A percentile compares a stretch with the other conserved stretches of the same genome.
Conservation (phyloP, 768 basidiomycete genomes). For the Cyathus striatus region DNA sequence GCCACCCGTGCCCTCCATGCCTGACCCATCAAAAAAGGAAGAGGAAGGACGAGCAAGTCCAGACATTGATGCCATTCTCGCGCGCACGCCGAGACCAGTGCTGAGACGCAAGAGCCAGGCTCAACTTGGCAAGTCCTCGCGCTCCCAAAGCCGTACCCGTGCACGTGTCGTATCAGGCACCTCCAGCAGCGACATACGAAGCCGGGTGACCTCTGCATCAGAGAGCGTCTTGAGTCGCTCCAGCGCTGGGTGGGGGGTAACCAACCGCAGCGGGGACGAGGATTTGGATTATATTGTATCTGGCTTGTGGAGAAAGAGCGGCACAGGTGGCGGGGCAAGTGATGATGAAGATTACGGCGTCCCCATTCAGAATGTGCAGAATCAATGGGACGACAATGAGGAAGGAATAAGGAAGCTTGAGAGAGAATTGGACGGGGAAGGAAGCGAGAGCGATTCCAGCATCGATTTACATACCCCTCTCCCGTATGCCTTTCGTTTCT, state of each 20-base stretch:
- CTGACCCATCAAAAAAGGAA: neutral
- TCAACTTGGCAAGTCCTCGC: neutral
- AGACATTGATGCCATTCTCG: constrained; percentile 34
- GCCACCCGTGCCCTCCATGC: constrained; percentile 1
- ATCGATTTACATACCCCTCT: constrained; percentile 65
- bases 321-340: constrained; percentile 1
- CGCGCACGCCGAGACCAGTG: constrained; percentile 29
- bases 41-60: constrained; percentile 19
- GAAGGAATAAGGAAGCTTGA: constrained; percentile 12
- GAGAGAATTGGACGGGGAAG: constrained; percentile 11
- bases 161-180: neutral
- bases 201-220: constrained; percentile 6
- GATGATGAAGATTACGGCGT: constrained; percentile 1
- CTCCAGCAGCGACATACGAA: neutral
- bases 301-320: constrained; percentile 1
- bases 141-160: neutral
- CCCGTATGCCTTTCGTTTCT: constrained; percentile 41
- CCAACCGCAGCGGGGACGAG: no score
- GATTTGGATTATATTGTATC: neutral
- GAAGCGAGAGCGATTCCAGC: constrained; percentile 42
- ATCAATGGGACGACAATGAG: constrained; percentile 7
- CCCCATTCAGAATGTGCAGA: neutral
- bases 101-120: neutral
- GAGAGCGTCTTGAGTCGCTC: neutral
- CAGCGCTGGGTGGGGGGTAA: constrained; percentile 1